A percentile compares a stretch with the other conserved stretches of the same genome.
phyloP scores from a whole-genome alignment of 805 yeast genomes.

The Candida manassasensis region DNA sequence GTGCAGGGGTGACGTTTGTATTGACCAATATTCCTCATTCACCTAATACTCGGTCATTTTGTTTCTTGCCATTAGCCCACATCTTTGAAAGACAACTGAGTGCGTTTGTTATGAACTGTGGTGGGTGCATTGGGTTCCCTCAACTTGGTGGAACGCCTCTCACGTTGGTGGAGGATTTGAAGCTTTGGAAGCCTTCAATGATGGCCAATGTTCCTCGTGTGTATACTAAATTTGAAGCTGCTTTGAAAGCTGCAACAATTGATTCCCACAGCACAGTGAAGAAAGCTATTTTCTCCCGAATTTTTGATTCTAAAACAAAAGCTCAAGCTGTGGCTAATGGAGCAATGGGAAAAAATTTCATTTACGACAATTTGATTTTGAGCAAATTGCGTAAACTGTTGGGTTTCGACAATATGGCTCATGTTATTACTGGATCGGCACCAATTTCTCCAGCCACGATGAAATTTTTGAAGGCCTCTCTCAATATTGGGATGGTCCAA shows the following conservation, averaged over 20 bases:
- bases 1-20: conserved; percentile 42
- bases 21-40: conserved; percentile 22
- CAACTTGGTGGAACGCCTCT: conserved; percentile 26
- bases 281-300: conserved; percentile 17
- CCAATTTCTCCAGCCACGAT: conserved; percentile 64
- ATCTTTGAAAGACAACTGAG: conserved; percentile 49
- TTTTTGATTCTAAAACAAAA: conserved; percentile 17
- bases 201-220: conserved; percentile 37
- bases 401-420: conserved; percentile 26
- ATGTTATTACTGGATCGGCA: conserved; percentile 52
- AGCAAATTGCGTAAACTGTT: conserved; percentile 33
- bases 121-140: conserved; percentile 52
- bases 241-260: conserved; percentile 19
- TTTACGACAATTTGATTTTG: conserved; percentile 33
- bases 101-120: conserved; percentile 42
- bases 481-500: conserved; percentile 53
- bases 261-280: conserved; percentile 8
- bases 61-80: conserved; percentile 57
- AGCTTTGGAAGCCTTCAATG: conserved; percentile 22
- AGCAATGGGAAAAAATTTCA: conserved; percentile 25
- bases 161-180: conserved; percentile 25
- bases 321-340: conserved; percentile 37
- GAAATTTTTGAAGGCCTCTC: conserved; percentile 53
- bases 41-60: conserved; percentile 21
- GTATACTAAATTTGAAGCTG: conserved; percentile 29